Evolutionary conservation across 2,329 filamentous ascomycete genomes (phyloP).

Genomic region (Diaporthe sp.): DNA sequence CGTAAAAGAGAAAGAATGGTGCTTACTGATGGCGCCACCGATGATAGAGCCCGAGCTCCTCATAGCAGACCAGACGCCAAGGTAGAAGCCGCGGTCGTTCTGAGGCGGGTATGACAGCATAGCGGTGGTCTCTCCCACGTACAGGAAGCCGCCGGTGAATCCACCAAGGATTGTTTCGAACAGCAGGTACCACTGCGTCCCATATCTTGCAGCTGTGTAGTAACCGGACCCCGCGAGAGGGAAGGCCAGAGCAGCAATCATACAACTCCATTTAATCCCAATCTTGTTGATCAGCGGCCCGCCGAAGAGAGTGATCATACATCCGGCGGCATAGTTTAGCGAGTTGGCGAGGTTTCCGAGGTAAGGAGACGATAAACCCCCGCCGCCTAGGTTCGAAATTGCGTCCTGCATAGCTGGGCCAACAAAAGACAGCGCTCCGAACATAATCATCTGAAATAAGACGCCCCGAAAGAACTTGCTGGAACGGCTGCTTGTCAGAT

Average conservation of each 20-base stretch:
- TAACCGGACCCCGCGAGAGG: slow-evolving; percentile 48
- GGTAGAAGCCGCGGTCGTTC: slow-evolving; percentile 46
- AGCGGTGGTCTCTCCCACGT: slow-evolving; percentile 48
- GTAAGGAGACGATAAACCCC: slow-evolving; percentile 33
- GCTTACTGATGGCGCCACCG: slow-evolving; percentile 44
- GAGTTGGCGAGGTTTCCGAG: slow-evolving; percentile 30
- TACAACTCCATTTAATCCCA: slow-evolving; percentile 49
- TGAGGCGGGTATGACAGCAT: slow-evolving; percentile 49
- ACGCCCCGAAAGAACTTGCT: slow-evolving; percentile 32
- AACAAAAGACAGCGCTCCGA: slow-evolving; percentile 32
- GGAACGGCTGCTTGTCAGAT: slow-evolving; percentile 27
- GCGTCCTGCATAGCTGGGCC: slow-evolving; percentile 35
- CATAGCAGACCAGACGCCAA: slow-evolving; percentile 47
- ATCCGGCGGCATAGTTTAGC: slow-evolving; percentile 32
- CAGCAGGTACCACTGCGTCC: slow-evolving; percentile 45
- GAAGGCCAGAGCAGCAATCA: slow-evolving; percentile 47
- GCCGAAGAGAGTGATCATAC: slow-evolving; percentile 40
- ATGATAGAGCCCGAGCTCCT: slow-evolving; percentile 46
- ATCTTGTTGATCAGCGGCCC: slow-evolving; percentile 51
- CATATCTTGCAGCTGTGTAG: slow-evolving; percentile 45
- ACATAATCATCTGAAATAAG: slow-evolving; percentile 34
- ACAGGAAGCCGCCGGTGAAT: slow-evolving; percentile 41
- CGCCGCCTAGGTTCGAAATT: slow-evolving; percentile 34
- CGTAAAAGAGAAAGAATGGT: not conserved
- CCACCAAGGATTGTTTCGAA: slow-evolving; percentile 41